Evolutionary conservation across 768 basidiomycete species (phyloP).

Genomic region (Lactarius sp.): DNA sequence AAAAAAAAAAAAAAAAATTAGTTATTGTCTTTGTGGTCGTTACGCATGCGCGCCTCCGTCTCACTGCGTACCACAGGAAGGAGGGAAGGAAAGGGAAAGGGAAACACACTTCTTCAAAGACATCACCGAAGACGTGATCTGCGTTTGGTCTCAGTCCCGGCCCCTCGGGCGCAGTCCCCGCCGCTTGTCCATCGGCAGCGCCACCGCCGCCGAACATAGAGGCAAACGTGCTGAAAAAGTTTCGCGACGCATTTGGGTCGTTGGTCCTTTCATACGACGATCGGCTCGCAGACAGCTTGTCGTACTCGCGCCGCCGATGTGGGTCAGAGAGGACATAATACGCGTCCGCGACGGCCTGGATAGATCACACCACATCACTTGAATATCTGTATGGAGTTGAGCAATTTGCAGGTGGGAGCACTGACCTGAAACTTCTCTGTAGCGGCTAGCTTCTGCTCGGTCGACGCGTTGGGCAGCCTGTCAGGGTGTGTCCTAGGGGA

Average conservation of each 20-base stretch:
- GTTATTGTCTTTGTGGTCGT: not conserved
- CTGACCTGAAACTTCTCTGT: conserved; percentile 83
- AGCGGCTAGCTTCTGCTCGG: conserved; percentile 63
- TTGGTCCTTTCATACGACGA: conserved; percentile 46
- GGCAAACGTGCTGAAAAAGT: conserved; percentile 75
- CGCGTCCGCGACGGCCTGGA: conserved; percentile 82
- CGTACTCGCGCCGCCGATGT: conserved; percentile 67
- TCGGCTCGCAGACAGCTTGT: conserved; percentile 55
- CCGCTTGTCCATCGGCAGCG: conserved; percentile 28
- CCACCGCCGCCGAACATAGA: conserved; percentile 52
- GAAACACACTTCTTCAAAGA: conserved; percentile 76
- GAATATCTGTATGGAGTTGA: conserved; percentile 1
- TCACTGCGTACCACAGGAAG: not conserved
- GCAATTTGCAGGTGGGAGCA: not conserved
- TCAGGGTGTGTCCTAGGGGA: conserved; percentile 80
- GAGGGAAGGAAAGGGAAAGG: not conserved
- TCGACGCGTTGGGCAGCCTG: conserved; percentile 62
- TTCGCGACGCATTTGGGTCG: conserved; percentile 62
- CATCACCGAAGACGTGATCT: conserved; percentile 80
- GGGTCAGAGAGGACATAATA: conserved; percentile 90
- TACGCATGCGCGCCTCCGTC: no score
- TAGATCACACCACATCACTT: not conserved
- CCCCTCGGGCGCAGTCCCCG: conserved; percentile 31
- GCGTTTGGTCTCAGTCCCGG: conserved; percentile 57
- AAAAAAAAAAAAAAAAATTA: not conserved